phyloP scores from a whole-genome alignment of 129 eudicot genomes.

The Scalesia atractyloides region DNA sequence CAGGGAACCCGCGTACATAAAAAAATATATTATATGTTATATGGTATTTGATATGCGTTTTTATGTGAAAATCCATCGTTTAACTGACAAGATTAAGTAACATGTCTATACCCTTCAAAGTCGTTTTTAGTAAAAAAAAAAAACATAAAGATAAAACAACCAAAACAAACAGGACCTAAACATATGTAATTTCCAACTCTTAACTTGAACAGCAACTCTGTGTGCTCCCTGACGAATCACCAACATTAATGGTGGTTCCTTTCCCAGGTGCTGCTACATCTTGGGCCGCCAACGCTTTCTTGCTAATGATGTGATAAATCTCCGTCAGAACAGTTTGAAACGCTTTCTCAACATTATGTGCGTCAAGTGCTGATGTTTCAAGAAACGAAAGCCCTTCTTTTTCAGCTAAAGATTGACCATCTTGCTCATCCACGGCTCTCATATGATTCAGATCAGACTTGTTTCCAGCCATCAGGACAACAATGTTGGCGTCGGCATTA shows the following conservation, averaged over 20 bases:
- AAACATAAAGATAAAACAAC: background rate
- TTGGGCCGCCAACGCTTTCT: conserved; percentile 83
- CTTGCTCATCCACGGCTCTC: conserved; percentile 60
- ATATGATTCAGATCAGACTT: conserved; percentile 77
- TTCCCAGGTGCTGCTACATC: conserved; percentile 65
- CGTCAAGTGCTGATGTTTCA: conserved; percentile 82
- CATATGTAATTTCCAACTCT: conserved; percentile 25
- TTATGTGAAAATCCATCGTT: too few relatives aligned
- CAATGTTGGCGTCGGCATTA: conserved; percentile 83
- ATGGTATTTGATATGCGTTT: too few relatives aligned
- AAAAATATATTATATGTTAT: too few relatives aligned
- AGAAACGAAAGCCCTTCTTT: conserved; percentile 85
- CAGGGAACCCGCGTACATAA: too few relatives aligned
- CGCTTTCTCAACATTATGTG: conserved; percentile 67
- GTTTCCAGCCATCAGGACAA: conserved; percentile 82
- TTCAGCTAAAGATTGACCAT: conserved; percentile 72
- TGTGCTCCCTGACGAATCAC: conserved; percentile 46
- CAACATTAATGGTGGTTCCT: conserved; percentile 73
- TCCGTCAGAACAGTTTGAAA: conserved; percentile 71
- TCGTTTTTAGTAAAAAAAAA: background rate
- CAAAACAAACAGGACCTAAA: conserved; percentile 21
- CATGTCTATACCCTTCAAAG: too few relatives aligned
- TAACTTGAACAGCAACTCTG: conserved; percentile 63
- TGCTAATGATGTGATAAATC: conserved; percentile 75
- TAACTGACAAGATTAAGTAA: too few relatives aligned